Evolutionary conservation across 306 rosid species (phyloP), one percentile per base, ranked within the genome.

Genomic region (Cucurbita pepo): DNA sequence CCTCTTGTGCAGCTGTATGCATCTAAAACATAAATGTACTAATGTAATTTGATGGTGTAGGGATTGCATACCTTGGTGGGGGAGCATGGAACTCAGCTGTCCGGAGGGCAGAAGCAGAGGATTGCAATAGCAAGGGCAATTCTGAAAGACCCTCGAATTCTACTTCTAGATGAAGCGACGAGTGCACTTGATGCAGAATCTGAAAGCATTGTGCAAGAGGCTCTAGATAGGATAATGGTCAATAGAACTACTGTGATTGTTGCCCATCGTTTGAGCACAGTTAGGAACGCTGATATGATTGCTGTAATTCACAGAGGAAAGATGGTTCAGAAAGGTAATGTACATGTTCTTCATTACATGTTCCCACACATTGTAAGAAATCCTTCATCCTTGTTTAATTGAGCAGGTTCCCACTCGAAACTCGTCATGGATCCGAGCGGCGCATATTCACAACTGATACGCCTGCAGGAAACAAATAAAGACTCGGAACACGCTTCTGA

Each of bases 131-230:
- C 76, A 41, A 73, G 76, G 3, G 76, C 76, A 43, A 73, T 73
- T 44, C 8, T 73, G 7, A 73, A 73, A 6, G 10, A 73, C 22
- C 76, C 76, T 41, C 45, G 65, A 56, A 73, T 73, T 40, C 52
- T 73, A 41, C 67, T 73, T 14, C 76, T 73, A 5, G 76, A 73
- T 22, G 76, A 73, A 43, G 76, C 76, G 16, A 73, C 76, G 0
- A 73, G 76, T 41, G 76, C 76, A 12, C 76, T 73, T 7, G 76
- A 73, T 73, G 76, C 76, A 5, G 66, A 73, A 41, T 73, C 76
- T 8, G 76, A 73, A 21, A 18, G 76, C 7, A 41, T 73, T 12
- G 76, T 73, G 11, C 76, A 73, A 73, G 62, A 73, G 21, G 76
- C 76, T 37, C 44, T 73, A 7, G 66, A 54, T 12, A 40, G 53